These are phyloP conservation scores for Hypoxylon sp. DNA, from an alignment of 2,329 filamentous ascomycete genomes.

Conservation along the genomic window DNA sequence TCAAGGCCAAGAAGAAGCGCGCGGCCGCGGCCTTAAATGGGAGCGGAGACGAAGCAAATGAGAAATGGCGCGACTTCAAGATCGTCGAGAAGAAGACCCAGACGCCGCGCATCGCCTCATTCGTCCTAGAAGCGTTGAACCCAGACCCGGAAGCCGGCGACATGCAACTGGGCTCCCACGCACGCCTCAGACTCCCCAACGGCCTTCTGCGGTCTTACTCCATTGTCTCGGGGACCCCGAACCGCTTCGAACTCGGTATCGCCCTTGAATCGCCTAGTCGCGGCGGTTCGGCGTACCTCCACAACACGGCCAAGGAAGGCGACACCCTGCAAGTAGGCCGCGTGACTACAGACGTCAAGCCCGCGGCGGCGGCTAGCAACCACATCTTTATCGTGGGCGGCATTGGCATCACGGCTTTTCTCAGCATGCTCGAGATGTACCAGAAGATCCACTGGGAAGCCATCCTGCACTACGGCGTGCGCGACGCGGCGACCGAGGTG, in stretches of 20 bases:
- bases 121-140: constrained; percentile 65
- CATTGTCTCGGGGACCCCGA: constrained; percentile 66
- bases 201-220: constrained; percentile 73
- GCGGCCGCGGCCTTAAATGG: constrained; percentile 35
- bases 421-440: constrained; percentile 63
- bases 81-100: constrained; percentile 66
- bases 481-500: constrained; percentile 65
- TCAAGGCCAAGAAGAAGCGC: constrained; percentile 54
- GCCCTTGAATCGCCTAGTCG: constrained; percentile 68
- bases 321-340: constrained; percentile 66
- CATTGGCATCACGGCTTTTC: constrained; percentile 76
- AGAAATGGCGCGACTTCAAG: constrained; percentile 62
- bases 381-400: constrained; percentile 76
- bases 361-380: constrained; percentile 64
- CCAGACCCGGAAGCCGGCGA: constrained; percentile 55
- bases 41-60: constrained; percentile 40
- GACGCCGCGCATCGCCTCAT: constrained; percentile 66
- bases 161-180: constrained; percentile 65
- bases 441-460: constrained; percentile 64
- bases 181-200: constrained; percentile 69
- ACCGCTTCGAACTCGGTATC: constrained; percentile 71
- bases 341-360: constrained; percentile 65
- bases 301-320: constrained; percentile 63
- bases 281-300: constrained; percentile 74
- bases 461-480: constrained; percentile 72